Evolutionary conservation across 345 rosid species (phyloP).

Genomic region (Salix udensis): DNA sequence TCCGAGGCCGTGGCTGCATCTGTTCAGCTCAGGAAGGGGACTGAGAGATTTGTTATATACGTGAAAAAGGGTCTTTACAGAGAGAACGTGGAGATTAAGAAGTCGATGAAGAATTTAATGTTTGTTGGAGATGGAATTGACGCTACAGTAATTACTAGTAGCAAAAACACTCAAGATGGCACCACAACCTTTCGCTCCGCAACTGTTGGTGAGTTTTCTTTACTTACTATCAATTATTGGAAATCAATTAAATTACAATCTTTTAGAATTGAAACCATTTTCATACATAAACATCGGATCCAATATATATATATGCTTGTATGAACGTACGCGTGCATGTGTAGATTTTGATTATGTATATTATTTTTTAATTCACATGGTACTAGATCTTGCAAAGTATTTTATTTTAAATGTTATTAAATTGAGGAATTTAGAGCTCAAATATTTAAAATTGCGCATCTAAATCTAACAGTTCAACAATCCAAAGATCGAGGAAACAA

Average conservation of each 20-base stretch:
- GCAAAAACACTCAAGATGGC: slow-evolving; percentile 45
- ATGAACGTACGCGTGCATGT: too few species aligned
- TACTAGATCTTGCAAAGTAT: too few species aligned
- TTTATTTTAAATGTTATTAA: too few species aligned
- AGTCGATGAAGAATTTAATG: slow-evolving; percentile 59
- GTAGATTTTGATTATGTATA: too few species aligned
- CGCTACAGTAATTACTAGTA: slow-evolving; percentile 61
- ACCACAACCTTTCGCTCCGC: slow-evolving; percentile 78
- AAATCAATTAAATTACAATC: too few species aligned
- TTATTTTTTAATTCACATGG: too few species aligned
- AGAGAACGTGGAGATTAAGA: slow-evolving; percentile 61
- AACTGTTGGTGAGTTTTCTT: slow-evolving; percentile 61
- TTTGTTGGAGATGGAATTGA: slow-evolving; percentile 76
- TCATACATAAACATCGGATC: too few species aligned
- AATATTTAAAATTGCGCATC: too few species aligned
- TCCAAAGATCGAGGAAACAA: not conserved
- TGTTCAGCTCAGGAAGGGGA: slow-evolving; percentile 18
- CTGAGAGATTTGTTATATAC: slow-evolving; percentile 54
- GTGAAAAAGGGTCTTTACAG: slow-evolving; percentile 68
- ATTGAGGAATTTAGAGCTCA: too few species aligned
- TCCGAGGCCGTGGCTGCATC: slow-evolving; percentile 61
- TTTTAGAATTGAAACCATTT: too few species aligned
- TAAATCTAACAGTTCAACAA: not conserved
- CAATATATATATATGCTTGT: too few species aligned
- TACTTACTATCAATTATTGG: too few species aligned